phyloP scores from a whole-genome alignment of 2,329 filamentous ascomycete genomes.

The Stagonosporopsis vannaccii region DNA sequence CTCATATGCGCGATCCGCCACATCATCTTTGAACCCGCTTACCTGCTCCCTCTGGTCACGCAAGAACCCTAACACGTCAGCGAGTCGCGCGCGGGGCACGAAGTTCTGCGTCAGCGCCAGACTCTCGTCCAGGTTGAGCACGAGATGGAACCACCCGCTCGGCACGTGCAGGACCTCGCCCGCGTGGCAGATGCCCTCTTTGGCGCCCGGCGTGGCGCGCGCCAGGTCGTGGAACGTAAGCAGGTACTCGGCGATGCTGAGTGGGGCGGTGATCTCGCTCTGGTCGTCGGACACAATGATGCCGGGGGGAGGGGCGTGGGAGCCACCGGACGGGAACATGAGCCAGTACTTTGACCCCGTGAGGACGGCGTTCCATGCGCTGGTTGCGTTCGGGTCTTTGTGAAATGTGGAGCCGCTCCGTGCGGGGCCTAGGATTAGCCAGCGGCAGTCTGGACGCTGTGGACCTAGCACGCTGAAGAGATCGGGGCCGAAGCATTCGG shows the following conservation, averaged over 20 bases:
- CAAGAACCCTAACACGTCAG: slow-evolving; percentile 80
- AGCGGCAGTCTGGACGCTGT: slow-evolving; percentile 85
- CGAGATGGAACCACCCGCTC: slow-evolving; percentile 95
- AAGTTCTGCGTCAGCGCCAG: slow-evolving; percentile 97
- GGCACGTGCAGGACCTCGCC: slow-evolving; percentile 94
- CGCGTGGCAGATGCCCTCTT: slow-evolving; percentile 82
- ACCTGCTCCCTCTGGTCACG: slow-evolving; percentile 84
- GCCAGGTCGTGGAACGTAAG: slow-evolving; percentile 88
- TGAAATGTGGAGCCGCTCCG: slow-evolving; percentile 94
- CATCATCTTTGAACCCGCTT: slow-evolving; percentile 78
- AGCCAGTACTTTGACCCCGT: slow-evolving; percentile 97
- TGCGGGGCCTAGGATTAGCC: slow-evolving; percentile 89
- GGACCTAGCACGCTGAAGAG: slow-evolving; percentile 79
- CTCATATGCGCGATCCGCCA: slow-evolving; percentile 72
- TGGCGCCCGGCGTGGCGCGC: slow-evolving; percentile 74
- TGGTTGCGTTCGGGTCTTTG: slow-evolving; percentile 77
- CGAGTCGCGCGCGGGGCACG: slow-evolving; percentile 76
- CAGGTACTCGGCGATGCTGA: slow-evolving; percentile 97
- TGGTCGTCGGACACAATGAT: slow-evolving; percentile 89
- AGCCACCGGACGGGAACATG: slow-evolving; percentile 82
- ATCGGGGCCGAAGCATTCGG: slow-evolving; percentile 85
- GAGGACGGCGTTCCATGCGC: slow-evolving; percentile 93
- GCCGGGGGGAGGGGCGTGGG: slow-evolving; percentile 75
- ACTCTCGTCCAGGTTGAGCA: slow-evolving; percentile 84
- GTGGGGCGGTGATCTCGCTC: slow-evolving; percentile 89